A percentile compares a stretch with the other conserved stretches of the same genome.
phyloP scores from a whole-genome alignment of 2,329 filamentous ascomycete genomes.

The Malbranchea zuffiana region DNA sequence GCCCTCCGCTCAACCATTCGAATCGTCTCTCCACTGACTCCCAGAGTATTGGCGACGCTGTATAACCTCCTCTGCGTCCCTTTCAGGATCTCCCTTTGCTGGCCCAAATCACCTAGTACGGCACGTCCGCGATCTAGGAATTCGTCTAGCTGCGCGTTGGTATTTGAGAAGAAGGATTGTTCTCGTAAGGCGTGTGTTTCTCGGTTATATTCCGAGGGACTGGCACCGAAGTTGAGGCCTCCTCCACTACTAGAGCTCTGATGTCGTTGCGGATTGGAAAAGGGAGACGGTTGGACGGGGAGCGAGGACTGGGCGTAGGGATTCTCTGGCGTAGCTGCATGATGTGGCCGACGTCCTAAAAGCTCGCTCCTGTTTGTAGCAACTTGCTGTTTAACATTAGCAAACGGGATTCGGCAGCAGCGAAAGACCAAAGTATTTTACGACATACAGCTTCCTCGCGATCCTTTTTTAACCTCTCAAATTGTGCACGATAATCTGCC shows the following conservation, averaged over 20 bases:
- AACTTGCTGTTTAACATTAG: slow-evolving; percentile 40
- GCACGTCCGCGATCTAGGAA: slow-evolving; percentile 86
- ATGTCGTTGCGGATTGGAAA: slow-evolving; percentile 24
- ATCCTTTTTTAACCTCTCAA: slow-evolving; percentile 65
- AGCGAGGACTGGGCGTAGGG: slow-evolving; percentile 62
- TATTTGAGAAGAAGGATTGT: slow-evolving; percentile 73
- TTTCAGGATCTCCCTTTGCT: slow-evolving; percentile 91
- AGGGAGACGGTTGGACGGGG: slow-evolving; percentile 31
- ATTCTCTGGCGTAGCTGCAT: slow-evolving; percentile 75
- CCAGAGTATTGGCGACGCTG: slow-evolving; percentile 84
- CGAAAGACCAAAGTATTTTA: not conserved
- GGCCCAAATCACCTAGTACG: slow-evolving; percentile 74
- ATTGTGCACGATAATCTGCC: slow-evolving; percentile 63
- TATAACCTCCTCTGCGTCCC: slow-evolving; percentile 85
- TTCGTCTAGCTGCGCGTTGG: slow-evolving; percentile 79
- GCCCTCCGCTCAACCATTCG: slow-evolving; percentile 89
- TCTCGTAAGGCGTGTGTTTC: slow-evolving; percentile 80
- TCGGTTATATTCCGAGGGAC: slow-evolving; percentile 49
- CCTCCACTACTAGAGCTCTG: slow-evolving; percentile 23
- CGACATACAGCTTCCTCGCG: slow-evolving; percentile 57
- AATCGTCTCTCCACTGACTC: slow-evolving; percentile 90
- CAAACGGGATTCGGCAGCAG: not conserved
- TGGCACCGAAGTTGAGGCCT: slow-evolving; percentile 37
- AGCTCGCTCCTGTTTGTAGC: slow-evolving; percentile 69
- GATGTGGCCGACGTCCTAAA: slow-evolving; percentile 71